phyloP scores from a whole-genome alignment of 2,329 filamentous ascomycete genomes.

The Ampelomyces quisqualis region DNA sequence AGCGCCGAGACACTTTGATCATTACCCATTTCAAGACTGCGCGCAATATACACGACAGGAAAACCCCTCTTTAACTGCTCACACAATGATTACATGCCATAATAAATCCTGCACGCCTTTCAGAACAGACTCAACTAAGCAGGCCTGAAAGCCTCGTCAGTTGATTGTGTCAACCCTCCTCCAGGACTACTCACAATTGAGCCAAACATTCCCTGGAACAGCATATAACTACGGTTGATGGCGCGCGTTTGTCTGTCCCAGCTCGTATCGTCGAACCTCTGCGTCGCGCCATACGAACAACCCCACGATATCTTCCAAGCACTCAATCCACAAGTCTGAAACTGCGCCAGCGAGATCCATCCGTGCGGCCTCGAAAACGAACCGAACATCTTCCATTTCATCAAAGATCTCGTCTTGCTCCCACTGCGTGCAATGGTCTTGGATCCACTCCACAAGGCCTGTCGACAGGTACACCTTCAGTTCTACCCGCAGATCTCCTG shows the following conservation, averaged over 20 bases:
- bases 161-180: no score
- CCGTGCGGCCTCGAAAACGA: not conserved
- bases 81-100: no score
- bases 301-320: constrained; percentile 1
- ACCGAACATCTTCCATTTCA: not conserved
- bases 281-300: constrained; percentile 8
- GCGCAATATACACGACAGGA: no score
- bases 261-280: not conserved
- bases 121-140: no score
- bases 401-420: not conserved
- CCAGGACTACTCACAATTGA: no score
- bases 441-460: constrained; percentile 5
- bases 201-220: not conserved
- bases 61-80: no score
- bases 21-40: no score
- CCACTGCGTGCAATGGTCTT: not conserved
- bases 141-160: no score
- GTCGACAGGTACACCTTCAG: constrained; percentile 7
- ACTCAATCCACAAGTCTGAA: constrained; percentile 1
- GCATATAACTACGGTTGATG: not conserved
- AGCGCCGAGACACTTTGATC: no score
- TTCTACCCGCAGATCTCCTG: constrained; percentile 1
- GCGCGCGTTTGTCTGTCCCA: no score
- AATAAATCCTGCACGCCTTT: no score
- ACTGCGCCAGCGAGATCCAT: not conserved